These are phyloP conservation scores for Phoma sp. DNA, from an alignment of 2,329 filamentous ascomycete species.

Conservation along the genomic window DNA sequence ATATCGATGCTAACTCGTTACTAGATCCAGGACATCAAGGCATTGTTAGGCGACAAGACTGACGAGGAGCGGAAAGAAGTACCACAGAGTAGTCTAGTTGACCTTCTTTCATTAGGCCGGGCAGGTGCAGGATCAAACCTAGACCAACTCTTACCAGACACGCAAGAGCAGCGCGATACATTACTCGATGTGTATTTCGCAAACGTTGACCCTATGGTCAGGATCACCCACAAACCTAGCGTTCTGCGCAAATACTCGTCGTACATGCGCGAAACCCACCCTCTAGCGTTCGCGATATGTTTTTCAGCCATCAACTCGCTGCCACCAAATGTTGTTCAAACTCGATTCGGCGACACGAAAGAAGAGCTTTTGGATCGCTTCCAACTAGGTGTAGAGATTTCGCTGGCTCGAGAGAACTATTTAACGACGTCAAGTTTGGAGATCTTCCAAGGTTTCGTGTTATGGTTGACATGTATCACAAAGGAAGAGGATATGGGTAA, in stretches of 20 bases:
- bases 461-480: conserved; percentile 49
- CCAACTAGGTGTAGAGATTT: conserved; percentile 46
- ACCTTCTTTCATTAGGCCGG: conserved; percentile 44
- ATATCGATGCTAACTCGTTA: neutral
- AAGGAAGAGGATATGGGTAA: conserved; percentile 50
- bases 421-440: conserved; percentile 48
- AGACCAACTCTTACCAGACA: conserved; percentile 38
- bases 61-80: conserved; percentile 41
- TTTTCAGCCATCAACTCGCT: conserved; percentile 48
- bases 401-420: conserved; percentile 47
- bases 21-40: conserved; percentile 52
- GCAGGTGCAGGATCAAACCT: conserved; percentile 37
- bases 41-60: conserved; percentile 41
- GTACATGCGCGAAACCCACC: conserved; percentile 41
- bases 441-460: conserved; percentile 47
- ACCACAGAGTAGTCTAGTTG: conserved; percentile 40
- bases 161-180: conserved; percentile 39
- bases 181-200: conserved; percentile 46
- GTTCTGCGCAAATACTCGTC: conserved; percentile 37
- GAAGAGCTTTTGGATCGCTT: conserved; percentile 41
- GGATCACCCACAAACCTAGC: conserved; percentile 46
- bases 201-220: conserved; percentile 48
- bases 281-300: conserved; percentile 47
- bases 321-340: conserved; percentile 36
- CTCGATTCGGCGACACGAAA: conserved; percentile 44